A percentile compares a stretch with the other conserved stretches of the same genome.
Conservation (phyloP, 163 green algal genomes). For the Coccomyxa subellipsoidea region DNA sequence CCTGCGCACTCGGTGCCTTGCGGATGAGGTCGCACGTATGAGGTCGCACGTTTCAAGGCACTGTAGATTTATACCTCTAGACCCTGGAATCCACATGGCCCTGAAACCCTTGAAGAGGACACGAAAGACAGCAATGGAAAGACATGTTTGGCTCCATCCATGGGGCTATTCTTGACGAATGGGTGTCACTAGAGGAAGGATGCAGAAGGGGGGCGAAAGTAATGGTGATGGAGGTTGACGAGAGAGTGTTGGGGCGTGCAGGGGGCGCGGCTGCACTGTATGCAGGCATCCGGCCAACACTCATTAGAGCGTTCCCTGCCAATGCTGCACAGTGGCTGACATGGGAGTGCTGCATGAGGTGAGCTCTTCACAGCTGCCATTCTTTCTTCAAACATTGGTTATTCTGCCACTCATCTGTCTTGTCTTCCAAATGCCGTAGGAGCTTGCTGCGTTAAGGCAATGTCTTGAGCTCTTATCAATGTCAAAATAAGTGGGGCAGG, state of each 20-base stretch:
- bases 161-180: too few relatives aligned
- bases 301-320: conserved; percentile 82
- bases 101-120: too few relatives aligned
- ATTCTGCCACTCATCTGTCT: background rate
- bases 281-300: conserved; percentile 69
- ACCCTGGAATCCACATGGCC: background rate
- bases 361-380: background rate
- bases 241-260: conserved; percentile 10
- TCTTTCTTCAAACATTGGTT: background rate
- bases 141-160: too few relatives aligned
- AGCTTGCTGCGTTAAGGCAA: too few relatives aligned
- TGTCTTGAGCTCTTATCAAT: too few relatives aligned
- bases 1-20: conserved; percentile 1
- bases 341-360: conserved; percentile 63
- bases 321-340: conserved; percentile 89
- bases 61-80: background rate
- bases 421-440: too few relatives aligned
- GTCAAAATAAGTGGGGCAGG: too few relatives aligned
- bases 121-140: too few relatives aligned
- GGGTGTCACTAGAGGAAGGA: too few relatives aligned
- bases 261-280: conserved; percentile 65
- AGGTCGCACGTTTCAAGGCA: too few relatives aligned
- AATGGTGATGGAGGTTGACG: conserved; percentile 6
- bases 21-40: too few relatives aligned
- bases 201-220: too few relatives aligned